Conservation (phyloP, 2,329 filamentous ascomycete species). For the Paecilomyces sp. region DNA sequence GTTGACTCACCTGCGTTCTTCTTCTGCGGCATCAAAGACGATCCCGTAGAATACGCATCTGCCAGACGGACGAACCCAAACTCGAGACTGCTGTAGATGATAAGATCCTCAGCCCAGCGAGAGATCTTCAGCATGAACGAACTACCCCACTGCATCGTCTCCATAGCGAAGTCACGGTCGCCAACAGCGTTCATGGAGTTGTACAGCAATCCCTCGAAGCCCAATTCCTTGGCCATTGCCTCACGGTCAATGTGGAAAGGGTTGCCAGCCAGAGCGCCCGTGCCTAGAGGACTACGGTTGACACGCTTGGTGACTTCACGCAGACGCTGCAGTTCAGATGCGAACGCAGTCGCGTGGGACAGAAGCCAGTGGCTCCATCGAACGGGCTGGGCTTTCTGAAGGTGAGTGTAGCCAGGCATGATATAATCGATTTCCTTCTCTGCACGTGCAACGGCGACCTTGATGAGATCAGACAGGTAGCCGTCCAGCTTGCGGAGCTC, state of each 20-base stretch:
- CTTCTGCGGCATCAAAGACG: conserved; percentile 75
- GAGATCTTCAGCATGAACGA: conserved; percentile 75
- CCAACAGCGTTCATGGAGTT: conserved; percentile 72
- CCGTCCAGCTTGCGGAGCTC: conserved; percentile 63
- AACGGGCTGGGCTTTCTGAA: conserved; percentile 76
- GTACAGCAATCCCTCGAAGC: conserved; percentile 66
- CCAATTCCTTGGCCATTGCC: conserved; percentile 70
- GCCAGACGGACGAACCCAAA: conserved; percentile 70
- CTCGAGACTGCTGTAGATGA: conserved; percentile 70
- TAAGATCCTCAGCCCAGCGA: conserved; percentile 77
- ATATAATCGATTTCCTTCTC: conserved; percentile 68
- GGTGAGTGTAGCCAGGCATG: conserved; percentile 85
- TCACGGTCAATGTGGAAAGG: conserved; percentile 75
- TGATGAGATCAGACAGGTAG: conserved; percentile 62
- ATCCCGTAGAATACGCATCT: conserved; percentile 74
- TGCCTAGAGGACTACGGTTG: conserved; percentile 64
- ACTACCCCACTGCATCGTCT: conserved; percentile 72
- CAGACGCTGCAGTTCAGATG: conserved; percentile 67
- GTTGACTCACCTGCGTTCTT: conserved; percentile 52
- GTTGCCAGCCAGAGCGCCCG: conserved; percentile 73
- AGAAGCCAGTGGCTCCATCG: conserved; percentile 78
- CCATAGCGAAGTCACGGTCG: conserved; percentile 75
- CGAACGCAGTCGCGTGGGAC: conserved; percentile 65
- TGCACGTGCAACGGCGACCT: conserved; percentile 61
- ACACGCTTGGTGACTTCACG: conserved; percentile 67